These are phyloP conservation scores for Metarhizium anisopliae DNA, from an alignment of 2,329 filamentous ascomycete species.

Conservation along the genomic window DNA sequence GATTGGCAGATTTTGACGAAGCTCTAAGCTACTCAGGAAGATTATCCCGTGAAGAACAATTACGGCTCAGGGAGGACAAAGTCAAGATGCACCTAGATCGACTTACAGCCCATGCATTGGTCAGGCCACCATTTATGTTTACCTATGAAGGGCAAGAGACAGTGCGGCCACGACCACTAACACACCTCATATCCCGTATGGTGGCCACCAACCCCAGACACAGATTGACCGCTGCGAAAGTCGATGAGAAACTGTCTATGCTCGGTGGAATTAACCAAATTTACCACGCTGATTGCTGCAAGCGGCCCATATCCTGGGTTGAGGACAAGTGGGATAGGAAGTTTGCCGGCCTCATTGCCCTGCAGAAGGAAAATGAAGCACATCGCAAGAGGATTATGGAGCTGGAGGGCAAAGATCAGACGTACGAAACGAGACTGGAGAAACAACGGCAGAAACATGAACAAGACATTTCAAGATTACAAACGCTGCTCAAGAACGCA, in stretches of 20 bases:
- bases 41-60: constrained; percentile 22
- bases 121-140: constrained; percentile 26
- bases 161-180: constrained; percentile 30
- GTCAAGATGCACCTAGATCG: constrained; percentile 23
- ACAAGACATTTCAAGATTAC: constrained; percentile 22
- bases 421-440: constrained; percentile 28
- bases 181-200: constrained; percentile 29
- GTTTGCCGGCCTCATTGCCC: constrained; percentile 16
- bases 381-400: constrained; percentile 23
- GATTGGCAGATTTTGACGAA: constrained; percentile 29
- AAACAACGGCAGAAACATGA: constrained; percentile 26
- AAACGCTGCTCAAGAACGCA: constrained; percentile 26
- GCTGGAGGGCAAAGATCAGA: constrained; percentile 30
- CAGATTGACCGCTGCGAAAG: constrained; percentile 25
- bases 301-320: constrained; percentile 26
- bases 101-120: constrained; percentile 25
- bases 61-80: constrained; percentile 22
- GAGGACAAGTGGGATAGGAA: constrained; percentile 29
- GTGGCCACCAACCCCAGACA: constrained; percentile 20
- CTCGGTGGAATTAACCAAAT: constrained; percentile 38
- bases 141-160: constrained; percentile 28
- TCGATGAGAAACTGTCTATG: constrained; percentile 32
- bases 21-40: constrained; percentile 21
- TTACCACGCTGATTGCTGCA: constrained; percentile 37
- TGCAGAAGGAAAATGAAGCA: constrained; percentile 24